A percentile compares a stretch with the other conserved stretches of the same genome.
Conservation (phyloP, 768 basidiomycete genomes). For the Cystobasidium ongulense region DNA sequence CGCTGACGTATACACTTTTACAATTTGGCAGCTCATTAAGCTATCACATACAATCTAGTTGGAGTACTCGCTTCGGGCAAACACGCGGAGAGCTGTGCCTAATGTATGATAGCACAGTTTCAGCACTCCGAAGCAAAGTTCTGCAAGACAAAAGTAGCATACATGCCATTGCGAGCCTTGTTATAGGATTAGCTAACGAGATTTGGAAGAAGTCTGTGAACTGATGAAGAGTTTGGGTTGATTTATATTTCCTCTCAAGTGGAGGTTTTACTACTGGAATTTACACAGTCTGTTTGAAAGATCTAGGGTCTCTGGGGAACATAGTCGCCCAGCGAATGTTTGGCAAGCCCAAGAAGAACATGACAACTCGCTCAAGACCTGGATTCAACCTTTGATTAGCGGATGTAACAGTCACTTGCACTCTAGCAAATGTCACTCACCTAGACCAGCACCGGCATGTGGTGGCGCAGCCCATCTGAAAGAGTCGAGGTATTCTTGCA, state of each 20-base stretch:
- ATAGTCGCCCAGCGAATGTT: constrained; percentile 86
- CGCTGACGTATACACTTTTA: neutral
- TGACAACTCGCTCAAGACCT: constrained; percentile 52
- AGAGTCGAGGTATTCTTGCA: constrained; percentile 86
- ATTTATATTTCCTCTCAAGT: constrained; percentile 7
- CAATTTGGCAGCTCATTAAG: neutral
- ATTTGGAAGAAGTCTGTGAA: neutral
- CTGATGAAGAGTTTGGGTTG: neutral
- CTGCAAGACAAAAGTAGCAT: no score
- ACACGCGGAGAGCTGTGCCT: neutral
- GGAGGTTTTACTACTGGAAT: no score
- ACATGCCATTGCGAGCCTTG: no score
- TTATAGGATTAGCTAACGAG: no score
- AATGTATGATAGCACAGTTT: neutral
- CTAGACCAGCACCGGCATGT: constrained; percentile 94
- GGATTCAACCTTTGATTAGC: neutral
- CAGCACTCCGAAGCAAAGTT: no score
- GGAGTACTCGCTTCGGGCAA: neutral
- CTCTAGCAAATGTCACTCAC: constrained; percentile 40
- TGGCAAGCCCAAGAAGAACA: constrained; percentile 94
- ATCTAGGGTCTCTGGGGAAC: constrained; percentile 95
- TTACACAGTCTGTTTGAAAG: constrained; percentile 48
- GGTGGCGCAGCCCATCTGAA: constrained; percentile 92
- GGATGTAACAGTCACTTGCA: neutral
- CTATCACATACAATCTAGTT: neutral